A percentile compares a stretch with the other conserved stretches of the same genome.
Evolutionary conservation across 169 alveolate species (phyloP).

Genomic region (Amoebophrya sp.): DNA sequence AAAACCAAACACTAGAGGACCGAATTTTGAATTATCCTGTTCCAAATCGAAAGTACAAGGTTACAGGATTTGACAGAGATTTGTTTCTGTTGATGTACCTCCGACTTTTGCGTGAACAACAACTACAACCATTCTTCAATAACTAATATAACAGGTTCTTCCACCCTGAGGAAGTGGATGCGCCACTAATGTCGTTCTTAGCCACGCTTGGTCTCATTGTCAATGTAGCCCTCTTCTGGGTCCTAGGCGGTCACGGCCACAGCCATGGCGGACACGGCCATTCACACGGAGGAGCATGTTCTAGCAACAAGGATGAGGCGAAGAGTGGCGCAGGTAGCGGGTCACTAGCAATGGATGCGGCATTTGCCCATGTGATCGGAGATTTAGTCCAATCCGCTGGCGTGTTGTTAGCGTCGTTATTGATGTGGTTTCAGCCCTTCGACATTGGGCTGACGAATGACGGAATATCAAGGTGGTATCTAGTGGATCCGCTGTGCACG

Average conservation of each 20-base stretch:
- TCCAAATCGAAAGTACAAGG: no score
- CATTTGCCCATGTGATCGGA: conserved; percentile 74
- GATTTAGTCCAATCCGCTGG: conserved; percentile 74
- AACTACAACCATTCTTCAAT: no score
- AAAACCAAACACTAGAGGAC: no score
- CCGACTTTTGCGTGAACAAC: no score
- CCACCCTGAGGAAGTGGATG: not conserved
- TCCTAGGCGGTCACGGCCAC: not conserved
- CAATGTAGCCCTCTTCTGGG: not conserved
- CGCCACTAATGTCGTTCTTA: not conserved
- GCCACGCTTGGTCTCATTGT: conserved; percentile 6
- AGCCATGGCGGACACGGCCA: not conserved
- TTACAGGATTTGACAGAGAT: no score
- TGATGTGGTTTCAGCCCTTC: conserved; percentile 57
- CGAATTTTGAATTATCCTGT: no score
- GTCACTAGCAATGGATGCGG: conserved; percentile 64
- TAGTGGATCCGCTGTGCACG: conserved; percentile 84
- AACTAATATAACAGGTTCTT: not conserved
- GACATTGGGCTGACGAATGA: not conserved
- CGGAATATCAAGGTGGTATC: conserved; percentile 40
- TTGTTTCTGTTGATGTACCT: no score
- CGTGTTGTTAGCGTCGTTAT: conserved; percentile 70
- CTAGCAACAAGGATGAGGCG: no score
- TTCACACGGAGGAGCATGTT: conserved; percentile 30
- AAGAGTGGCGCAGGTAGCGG: no score